Base-by-base conservation (phyloP, 225 moss, liverwort and hornwort species). In the Rhytidiadelphus loreus region DNA sequence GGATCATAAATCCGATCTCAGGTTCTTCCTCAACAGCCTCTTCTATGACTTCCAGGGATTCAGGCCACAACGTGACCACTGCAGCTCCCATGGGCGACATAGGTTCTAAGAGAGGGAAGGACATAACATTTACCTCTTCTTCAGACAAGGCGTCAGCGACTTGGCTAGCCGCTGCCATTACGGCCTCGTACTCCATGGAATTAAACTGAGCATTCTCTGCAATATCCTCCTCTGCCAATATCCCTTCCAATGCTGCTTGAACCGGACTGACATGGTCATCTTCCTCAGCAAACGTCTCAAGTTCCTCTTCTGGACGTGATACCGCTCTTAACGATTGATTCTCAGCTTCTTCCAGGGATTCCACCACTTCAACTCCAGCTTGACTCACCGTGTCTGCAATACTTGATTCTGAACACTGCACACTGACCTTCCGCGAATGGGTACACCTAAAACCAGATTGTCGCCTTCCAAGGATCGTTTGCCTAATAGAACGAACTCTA, bases 41-140 rank as follows among this genome's bases (percentile, higher is more conserved):
- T 70, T 82, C 85, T 64, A 43, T 68, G 26, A 79, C 35, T 88
- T 90, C 88, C 37, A 81, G 20, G 46, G 87, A 53, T 43, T 84
- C 86, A 30, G 83, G 89, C 89, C 86, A 93, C 56, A 89, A 71
- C 22, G 91, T 86, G 72, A 91, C 91, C 81, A 88, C 89, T 55
- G 88, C 93, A 75, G 91, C 93, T 88, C 86, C 91, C 75, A 91
- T 76, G 63, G 91, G 91, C 62, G 91, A 93, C 41, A 90, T 80
- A 59, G 92, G 92, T 83, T 93, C 91, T 74, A 93, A 83, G 60
- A 93, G 88, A 64, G 88, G 91, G 71, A 86, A 93, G 58, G 86
- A 88, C 33, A 90, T 77, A 37, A 81, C 59, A 61, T 65, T 88
- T 74, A 86, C 85, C 86, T 92, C 93, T 46, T 90, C 92, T 74